Conservation (phyloP, 371 early-diverging fungal genomes). For the Conidiobolus incongruus region DNA sequence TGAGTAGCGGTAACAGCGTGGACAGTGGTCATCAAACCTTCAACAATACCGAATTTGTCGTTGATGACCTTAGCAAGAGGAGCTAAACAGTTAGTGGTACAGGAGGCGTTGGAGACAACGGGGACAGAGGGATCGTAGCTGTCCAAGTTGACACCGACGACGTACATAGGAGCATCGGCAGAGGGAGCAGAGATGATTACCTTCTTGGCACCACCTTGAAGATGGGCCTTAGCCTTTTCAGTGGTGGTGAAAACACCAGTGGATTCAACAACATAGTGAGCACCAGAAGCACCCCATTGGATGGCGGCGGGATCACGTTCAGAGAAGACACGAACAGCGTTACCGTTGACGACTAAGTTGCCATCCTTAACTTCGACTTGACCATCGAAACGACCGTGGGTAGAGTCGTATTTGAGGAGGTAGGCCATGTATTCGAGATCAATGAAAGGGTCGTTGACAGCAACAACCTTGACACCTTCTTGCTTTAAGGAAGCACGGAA, state of each 20-base stretch:
- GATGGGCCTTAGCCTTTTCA: slow-evolving; percentile 75
- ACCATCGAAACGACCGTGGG: slow-evolving; percentile 83
- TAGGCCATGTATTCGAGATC: slow-evolving; percentile 91
- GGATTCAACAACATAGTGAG: slow-evolving; percentile 94
- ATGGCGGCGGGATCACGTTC: slow-evolving; percentile 66
- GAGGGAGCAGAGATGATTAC: slow-evolving; percentile 98
- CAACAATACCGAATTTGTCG: slow-evolving; percentile 77
- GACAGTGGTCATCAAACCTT: slow-evolving; percentile 90
- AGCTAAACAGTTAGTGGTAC: slow-evolving; percentile 99
- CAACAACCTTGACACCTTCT: slow-evolving; percentile 60
- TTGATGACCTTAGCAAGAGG: slow-evolving; percentile 96
- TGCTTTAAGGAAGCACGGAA: slow-evolving; percentile 65
- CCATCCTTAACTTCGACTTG: slow-evolving; percentile 49
- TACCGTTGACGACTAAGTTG: slow-evolving; percentile 68
- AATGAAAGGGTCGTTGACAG: slow-evolving; percentile 98
- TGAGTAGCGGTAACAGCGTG: slow-evolving; percentile 98
- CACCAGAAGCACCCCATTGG: slow-evolving; percentile 73
- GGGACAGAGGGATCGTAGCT: slow-evolving; percentile 63
- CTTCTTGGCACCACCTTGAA: slow-evolving; percentile 88
- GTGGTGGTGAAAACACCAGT: slow-evolving; percentile 94
- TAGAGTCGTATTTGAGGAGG: slow-evolving; percentile 94
- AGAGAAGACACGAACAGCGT: slow-evolving; percentile 45
- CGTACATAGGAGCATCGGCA: slow-evolving; percentile 68
- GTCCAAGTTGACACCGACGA: slow-evolving; percentile 86
- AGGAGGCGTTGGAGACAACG: slow-evolving; percentile 96